These are phyloP conservation scores for Blastobotrys petasosporus DNA, from an alignment of 1,139 yeast genomes.

Conservation along the genomic window DNA sequence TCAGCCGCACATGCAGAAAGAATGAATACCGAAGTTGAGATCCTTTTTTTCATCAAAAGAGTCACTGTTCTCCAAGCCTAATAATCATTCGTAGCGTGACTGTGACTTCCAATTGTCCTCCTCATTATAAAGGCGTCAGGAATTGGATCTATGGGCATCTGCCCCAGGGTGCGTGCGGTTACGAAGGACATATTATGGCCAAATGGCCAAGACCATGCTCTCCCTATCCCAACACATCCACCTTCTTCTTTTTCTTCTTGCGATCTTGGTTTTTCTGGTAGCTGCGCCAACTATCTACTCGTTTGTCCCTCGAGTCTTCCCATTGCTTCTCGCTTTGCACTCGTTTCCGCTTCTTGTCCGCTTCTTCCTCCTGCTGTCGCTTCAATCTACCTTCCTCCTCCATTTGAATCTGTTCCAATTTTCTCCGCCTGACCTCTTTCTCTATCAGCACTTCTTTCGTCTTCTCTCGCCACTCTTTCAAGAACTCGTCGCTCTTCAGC, in stretches of 20 bases:
- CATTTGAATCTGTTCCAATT: constrained; percentile 36
- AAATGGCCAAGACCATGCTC: too few relatives aligned
- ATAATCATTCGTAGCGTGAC: too few relatives aligned
- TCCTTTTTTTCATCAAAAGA: too few relatives aligned
- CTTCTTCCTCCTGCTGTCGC: constrained; percentile 35
- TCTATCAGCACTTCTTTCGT: constrained; percentile 43
- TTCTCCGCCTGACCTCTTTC: constrained; percentile 38
- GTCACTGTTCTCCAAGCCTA: too few relatives aligned
- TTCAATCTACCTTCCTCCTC: constrained; percentile 40
- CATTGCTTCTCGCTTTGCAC: constrained; percentile 45
- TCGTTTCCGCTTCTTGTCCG: constrained; percentile 38
- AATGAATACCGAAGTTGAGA: too few relatives aligned
- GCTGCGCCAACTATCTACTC: constrained; percentile 59
- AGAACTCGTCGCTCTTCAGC: constrained; percentile 37
- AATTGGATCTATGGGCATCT: too few relatives aligned
- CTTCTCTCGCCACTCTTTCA: constrained; percentile 36
- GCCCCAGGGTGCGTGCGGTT: too few relatives aligned
- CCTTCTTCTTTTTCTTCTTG: constrained; percentile 37
- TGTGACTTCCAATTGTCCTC: too few relatives aligned
- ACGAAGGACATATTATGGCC: too few relatives aligned
- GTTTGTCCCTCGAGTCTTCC: constrained; percentile 56
- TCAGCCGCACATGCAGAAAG: too few relatives aligned
- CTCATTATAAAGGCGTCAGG: too few relatives aligned
- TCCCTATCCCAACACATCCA: constrained; percentile 25
- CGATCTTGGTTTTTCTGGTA: constrained; percentile 43